phyloP scores from a whole-genome alignment of 2,329 filamentous ascomycete species.

The Colletotrichum lupini region DNA sequence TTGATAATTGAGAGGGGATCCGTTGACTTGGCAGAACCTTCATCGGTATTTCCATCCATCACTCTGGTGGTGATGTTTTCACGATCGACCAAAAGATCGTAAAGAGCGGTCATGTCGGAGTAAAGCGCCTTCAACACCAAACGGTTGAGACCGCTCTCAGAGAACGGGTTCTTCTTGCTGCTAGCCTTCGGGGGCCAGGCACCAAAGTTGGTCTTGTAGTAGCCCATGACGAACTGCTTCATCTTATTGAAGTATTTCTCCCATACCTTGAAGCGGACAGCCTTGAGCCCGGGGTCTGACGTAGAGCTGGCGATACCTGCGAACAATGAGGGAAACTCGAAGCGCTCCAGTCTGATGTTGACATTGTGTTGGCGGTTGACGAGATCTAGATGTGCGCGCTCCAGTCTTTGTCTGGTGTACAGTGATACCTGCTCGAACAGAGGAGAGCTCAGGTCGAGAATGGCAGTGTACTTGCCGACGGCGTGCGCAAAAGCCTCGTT shows the following conservation, averaged over 20 bases:
- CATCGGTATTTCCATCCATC: constrained; percentile 70
- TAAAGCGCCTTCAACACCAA: constrained; percentile 85
- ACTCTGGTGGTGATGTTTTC: constrained; percentile 81
- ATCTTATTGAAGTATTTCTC: constrained; percentile 78
- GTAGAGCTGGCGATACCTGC: constrained; percentile 88
- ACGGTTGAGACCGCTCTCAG: constrained; percentile 87
- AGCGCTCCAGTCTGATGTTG: constrained; percentile 81
- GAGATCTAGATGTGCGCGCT: constrained; percentile 84
- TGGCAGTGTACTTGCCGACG: constrained; percentile 84
- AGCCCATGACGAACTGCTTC: constrained; percentile 76
- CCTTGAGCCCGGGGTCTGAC: constrained; percentile 78
- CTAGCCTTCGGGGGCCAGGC: constrained; percentile 92
- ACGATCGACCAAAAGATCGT: constrained; percentile 89
- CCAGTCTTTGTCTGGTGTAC: constrained; percentile 81
- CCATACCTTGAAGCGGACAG: constrained; percentile 88
- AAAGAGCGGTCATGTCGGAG: constrained; percentile 85
- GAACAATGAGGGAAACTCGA: constrained; percentile 92
- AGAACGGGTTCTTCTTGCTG: constrained; percentile 91
- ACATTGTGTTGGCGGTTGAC: constrained; percentile 77
- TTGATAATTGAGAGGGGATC: constrained; percentile 74
- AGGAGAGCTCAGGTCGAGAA: constrained; percentile 73
- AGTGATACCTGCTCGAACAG: constrained; percentile 77
- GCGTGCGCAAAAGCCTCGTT: constrained; percentile 93
- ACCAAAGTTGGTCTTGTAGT: constrained; percentile 70
- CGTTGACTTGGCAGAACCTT: constrained; percentile 51